Percentiles rank a stretch among this genome's conserved stretches.
Conservation (phyloP, 257 asterid genomes). For the Scutellaria minor region DNA sequence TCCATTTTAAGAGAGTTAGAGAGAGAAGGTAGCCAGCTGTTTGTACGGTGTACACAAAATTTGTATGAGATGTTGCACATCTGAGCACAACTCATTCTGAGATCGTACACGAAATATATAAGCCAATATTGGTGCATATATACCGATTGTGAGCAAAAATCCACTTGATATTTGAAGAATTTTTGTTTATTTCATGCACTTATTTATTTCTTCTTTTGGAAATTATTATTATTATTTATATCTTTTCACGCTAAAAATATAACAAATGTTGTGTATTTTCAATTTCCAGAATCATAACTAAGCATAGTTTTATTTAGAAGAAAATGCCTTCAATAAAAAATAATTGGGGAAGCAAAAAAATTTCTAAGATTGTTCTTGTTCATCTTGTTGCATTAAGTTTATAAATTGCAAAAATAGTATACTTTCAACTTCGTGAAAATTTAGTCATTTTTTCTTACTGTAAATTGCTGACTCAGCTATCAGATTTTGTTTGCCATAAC, state of each 20-base stretch:
- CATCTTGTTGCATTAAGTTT: too few relatives aligned
- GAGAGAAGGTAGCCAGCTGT: slow-evolving; percentile 21
- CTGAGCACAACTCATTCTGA: not conserved
- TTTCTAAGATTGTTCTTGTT: too few relatives aligned
- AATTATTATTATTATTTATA: too few relatives aligned
- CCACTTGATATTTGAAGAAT: not conserved
- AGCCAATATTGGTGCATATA: not conserved
- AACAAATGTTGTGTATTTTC: not conserved
- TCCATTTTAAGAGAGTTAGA: slow-evolving; percentile 29
- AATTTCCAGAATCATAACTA: not conserved
- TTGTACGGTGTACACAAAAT: slow-evolving; percentile 37
- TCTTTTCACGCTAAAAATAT: too few relatives aligned
- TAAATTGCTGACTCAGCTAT: too few relatives aligned
- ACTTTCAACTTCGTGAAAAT: too few relatives aligned
- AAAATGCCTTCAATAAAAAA: too few relatives aligned
- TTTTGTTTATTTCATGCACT: not conserved
- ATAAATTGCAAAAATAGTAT: too few relatives aligned
- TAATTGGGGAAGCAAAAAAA: not conserved
- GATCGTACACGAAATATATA: slow-evolving; percentile 9
- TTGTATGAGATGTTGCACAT: slow-evolving; percentile 20
- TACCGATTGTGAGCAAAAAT: not conserved
- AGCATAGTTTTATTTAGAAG: not conserved
- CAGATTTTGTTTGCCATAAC: too few relatives aligned
- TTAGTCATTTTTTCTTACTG: too few relatives aligned
- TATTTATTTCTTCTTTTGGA: too few relatives aligned